Evolutionary conservation across 306 rosid genomes (phyloP), one percentile per base, ranked within the genome.

Genomic region (Begonia fuchsioides): DNA sequence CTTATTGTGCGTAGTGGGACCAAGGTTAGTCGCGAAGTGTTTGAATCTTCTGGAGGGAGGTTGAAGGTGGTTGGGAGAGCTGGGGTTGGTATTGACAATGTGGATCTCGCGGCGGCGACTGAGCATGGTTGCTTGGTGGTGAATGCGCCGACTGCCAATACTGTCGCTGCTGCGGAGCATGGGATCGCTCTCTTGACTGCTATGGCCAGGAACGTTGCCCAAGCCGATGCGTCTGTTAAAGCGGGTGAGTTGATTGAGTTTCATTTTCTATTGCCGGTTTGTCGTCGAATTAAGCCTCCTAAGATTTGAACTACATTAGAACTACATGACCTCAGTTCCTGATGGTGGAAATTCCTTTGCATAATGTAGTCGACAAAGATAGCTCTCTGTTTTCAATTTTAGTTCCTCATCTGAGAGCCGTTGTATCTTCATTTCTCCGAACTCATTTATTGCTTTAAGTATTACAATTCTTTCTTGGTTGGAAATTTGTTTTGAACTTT

Each of bases 51-150:
- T 15, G 87, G 62, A 7, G 98, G 98, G 2, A 69, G 98, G 67
- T 75, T 92, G 38, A 92, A 82, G 75, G 98, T 92, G 8, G 98
- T 92, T 2, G 98, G 98, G 0, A 73, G 98, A 47, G 98, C 98
- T 26, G 98, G 98, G 13, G 98, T 92, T 13, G 98, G 98, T 5
- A 85, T 92, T 15, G 98, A 92, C 39, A 92, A 92, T 67, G 98
- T 92, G 70, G 98, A 92, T 85, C 98, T 92, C 60, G 82, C 87
- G 11, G 98, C 98, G 11, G 98, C 98, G n/a, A 92, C 98, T 0
- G 98, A 92, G 73, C 80, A 75, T 39, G 98, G 98, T 0, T 92
- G 98, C 35, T 53, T 92, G 65, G 98, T 92, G 10, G 98, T 92
- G 3, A 92, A 92, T 52, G 98, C 96, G 0, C 98, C 98, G 8